Conservation (phyloP, 2,329 filamentous ascomycete genomes). For the Pestalotiopsis sp. region DNA sequence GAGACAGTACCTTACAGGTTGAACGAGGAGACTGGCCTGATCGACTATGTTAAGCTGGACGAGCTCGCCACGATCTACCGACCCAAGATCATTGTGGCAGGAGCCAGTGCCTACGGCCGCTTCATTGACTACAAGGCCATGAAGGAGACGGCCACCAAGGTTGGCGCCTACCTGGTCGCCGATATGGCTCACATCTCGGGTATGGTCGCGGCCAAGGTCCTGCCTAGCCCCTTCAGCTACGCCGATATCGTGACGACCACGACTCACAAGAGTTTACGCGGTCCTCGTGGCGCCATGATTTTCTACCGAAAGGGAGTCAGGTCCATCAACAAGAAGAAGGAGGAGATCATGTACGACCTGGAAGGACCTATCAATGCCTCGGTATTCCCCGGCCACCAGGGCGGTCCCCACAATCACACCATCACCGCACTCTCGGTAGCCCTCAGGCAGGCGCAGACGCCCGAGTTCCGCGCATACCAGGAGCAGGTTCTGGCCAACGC, state of each 20-base stretch:
- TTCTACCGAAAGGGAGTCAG: conserved; percentile 96
- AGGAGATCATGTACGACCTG: conserved; percentile 85
- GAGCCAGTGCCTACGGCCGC: conserved; percentile 93
- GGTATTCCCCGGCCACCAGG: conserved; percentile 97
- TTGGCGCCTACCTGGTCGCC: conserved; percentile 88
- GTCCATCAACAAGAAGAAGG: conserved; percentile 83
- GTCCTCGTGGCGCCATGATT: conserved; percentile 95
- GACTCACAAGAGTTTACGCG: conserved; percentile 95
- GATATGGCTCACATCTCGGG: conserved; percentile 99
- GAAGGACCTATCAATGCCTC: conserved; percentile 93
- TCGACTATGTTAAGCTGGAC: conserved; percentile 92
- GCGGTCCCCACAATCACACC: conserved; percentile 98
- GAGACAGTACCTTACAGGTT: conserved; percentile 96
- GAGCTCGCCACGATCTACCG: conserved; percentile 86
- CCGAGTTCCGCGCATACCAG: conserved; percentile 93
- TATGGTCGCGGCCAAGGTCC: conserved; percentile 86
- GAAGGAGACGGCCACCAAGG: conserved; percentile 87
- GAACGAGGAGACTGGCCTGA: conserved; percentile 86
- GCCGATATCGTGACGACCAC: conserved; percentile 97
- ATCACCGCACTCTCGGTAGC: conserved; percentile 95
- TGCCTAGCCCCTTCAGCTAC: conserved; percentile 85
- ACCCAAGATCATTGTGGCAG: conserved; percentile 93
- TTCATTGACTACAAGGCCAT: conserved; percentile 94
- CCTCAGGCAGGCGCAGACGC: conserved; percentile 86
- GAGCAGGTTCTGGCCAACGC: conserved; percentile 88